phyloP scores from a whole-genome alignment of 164 flowering plant genomes.

The Kalanchoe fedtschenkoi region DNA sequence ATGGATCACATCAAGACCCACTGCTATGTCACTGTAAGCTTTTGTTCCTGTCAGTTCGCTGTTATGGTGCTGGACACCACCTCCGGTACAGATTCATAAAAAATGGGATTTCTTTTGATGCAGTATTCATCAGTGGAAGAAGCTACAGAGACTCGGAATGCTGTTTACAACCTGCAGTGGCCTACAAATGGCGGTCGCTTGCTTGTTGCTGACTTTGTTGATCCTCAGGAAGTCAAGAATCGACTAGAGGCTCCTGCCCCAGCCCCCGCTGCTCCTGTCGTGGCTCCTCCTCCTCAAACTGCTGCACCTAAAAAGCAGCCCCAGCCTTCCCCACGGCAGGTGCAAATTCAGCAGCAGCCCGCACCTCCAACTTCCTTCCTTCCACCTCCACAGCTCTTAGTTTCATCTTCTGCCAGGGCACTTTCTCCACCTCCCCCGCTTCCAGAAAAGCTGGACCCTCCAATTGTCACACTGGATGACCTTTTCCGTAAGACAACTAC shows the following conservation, averaged over 20 bases:
- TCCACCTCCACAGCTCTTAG: slow-evolving; percentile 42
- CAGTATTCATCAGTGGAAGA: slow-evolving; percentile 88
- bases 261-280: slow-evolving; percentile 28
- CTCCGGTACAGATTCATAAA: neutral
- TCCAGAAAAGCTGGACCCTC: slow-evolving; percentile 54
- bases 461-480: slow-evolving; percentile 73
- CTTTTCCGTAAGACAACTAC: slow-evolving; percentile 72
- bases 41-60: neutral
- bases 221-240: slow-evolving; percentile 65
- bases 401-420: slow-evolving; percentile 35
- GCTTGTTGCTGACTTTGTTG: slow-evolving; percentile 81
- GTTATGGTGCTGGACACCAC: neutral
- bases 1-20: slow-evolving; percentile 98
- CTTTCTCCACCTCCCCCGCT: slow-evolving; percentile 58
- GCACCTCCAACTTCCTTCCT: slow-evolving; percentile 14
- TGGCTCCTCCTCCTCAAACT: slow-evolving; percentile 12
- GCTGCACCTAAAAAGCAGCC: slow-evolving; percentile 17
- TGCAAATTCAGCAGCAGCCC: slow-evolving; percentile 30
- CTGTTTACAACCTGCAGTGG: slow-evolving; percentile 88
- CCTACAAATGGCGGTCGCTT: slow-evolving; percentile 85
- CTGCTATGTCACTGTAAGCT: slow-evolving; percentile 79
- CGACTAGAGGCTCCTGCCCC: slow-evolving; percentile 41
- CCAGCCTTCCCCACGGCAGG: slow-evolving; percentile 37
- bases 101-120: slow-evolving; percentile 12
- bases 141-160: slow-evolving; percentile 75